Percentiles rank a stretch among this genome's conserved stretches.
Evolutionary conservation across 106 monocot species (phyloP).

Genomic region (Phalaenopsis aphrodite): DNA sequence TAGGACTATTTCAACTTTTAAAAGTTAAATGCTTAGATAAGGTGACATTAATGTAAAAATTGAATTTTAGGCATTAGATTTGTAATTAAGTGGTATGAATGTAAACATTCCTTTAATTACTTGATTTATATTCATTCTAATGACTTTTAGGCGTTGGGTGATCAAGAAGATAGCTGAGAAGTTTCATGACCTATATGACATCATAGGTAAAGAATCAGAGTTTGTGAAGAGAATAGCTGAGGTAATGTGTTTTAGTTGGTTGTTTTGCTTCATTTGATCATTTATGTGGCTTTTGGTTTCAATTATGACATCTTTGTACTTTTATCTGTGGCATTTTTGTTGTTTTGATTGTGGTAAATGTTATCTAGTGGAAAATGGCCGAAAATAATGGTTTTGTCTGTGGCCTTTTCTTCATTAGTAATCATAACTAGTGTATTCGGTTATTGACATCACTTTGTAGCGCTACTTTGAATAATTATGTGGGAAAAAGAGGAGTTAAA

Average conservation of each 20-base stretch:
- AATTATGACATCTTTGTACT: neutral
- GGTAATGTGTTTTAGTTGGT: conserved; percentile 26
- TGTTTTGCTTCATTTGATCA: neutral
- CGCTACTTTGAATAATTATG: neutral
- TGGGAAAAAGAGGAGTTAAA: neutral
- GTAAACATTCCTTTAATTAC: neutral
- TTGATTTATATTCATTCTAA: conserved; percentile 1
- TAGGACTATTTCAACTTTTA: too few relatives aligned
- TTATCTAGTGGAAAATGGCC: neutral
- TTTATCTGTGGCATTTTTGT: neutral
- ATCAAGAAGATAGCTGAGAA: conserved; percentile 43
- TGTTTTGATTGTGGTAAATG: neutral
- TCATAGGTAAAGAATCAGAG: conserved; percentile 50
- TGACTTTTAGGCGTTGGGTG: conserved; percentile 55
- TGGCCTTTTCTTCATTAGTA: neutral
- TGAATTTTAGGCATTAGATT: too few relatives aligned
- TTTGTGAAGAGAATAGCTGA: conserved; percentile 72
- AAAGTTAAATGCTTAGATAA: too few relatives aligned
- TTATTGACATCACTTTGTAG: neutral
- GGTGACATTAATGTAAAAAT: too few relatives aligned
- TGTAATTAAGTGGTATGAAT: too few relatives aligned
- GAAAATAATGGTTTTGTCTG: neutral
- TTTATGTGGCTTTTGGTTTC: neutral
- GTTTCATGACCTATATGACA: conserved; percentile 24
- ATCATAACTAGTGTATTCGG: neutral